Percentiles rank a stretch among this genome's conserved stretches.
These are phyloP conservation scores for Scheffersomyces coipomensis DNA, from an alignment of 805 yeast species.

Conservation along the genomic window DNA sequence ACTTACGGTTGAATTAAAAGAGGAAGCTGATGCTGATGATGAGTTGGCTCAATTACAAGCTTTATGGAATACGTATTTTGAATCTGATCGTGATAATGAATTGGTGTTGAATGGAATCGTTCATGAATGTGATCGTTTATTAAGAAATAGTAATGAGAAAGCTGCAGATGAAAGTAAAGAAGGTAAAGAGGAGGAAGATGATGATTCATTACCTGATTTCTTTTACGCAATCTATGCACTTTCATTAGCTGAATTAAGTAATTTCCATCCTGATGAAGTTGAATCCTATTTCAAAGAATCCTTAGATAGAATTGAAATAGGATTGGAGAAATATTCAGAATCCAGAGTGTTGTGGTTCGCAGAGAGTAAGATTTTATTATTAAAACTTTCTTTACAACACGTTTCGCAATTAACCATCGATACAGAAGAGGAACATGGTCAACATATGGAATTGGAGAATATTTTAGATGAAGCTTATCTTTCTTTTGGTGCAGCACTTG, in stretches of 20 bases:
- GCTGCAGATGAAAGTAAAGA: constrained; percentile 9
- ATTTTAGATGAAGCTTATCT: constrained; percentile 47
- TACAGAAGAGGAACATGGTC: constrained; percentile 22
- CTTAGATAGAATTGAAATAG: constrained; percentile 63
- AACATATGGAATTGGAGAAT: constrained; percentile 31
- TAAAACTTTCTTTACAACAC: constrained; percentile 57
- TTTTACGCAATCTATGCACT: constrained; percentile 76
- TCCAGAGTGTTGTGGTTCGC: constrained; percentile 50
- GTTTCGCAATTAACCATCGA: constrained; percentile 49
- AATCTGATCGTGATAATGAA: constrained; percentile 59
- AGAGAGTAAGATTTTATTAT: constrained; percentile 53
- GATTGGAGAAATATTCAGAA: constrained; percentile 50
- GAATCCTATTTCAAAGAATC: constrained; percentile 66
- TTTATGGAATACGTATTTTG: constrained; percentile 63
- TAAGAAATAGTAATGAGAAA: constrained; percentile 46
- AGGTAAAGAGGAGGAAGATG: constrained; percentile 7
- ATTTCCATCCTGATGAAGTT: constrained; percentile 43
- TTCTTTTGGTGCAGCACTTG: constrained; percentile 45
- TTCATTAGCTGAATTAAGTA: constrained; percentile 64
- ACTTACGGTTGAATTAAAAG: constrained; percentile 61
- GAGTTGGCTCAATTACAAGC: constrained; percentile 76
- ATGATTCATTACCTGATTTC: constrained; percentile 32
- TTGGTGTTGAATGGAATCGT: constrained; percentile 75
- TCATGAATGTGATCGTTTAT: constrained; percentile 86
- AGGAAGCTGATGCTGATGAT: constrained; percentile 70